These are phyloP conservation scores for Yamadazyma taylorii DNA, from an alignment of 1,139 yeast species.

Conservation along the genomic window DNA sequence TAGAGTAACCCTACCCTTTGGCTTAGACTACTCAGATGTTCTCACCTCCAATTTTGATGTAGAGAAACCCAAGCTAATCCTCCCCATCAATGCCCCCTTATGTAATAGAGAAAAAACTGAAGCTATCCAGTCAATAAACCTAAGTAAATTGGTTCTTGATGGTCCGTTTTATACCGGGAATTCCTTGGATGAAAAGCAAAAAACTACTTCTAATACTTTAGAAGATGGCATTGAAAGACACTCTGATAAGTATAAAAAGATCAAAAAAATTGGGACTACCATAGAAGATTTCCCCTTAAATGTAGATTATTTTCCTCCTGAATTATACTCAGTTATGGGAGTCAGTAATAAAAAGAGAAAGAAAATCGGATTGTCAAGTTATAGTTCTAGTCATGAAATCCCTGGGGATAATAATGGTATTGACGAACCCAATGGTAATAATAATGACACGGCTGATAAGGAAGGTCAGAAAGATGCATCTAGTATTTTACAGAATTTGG, in stretches of 20 bases:
- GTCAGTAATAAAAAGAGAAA: constrained; percentile 53
- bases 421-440: too few species aligned
- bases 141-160: constrained; percentile 58
- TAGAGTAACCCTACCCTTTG: constrained; percentile 58
- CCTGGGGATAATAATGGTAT: constrained; percentile 16
- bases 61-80: constrained; percentile 39
- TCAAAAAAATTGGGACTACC: constrained; percentile 72
- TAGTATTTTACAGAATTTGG: constrained; percentile 54
- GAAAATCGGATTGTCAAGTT: constrained; percentile 53
- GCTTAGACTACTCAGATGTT: constrained; percentile 65
- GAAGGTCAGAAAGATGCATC: constrained; percentile 1
- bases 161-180: constrained; percentile 81
- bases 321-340: constrained; percentile 75
- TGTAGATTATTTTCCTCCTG: constrained; percentile 72
- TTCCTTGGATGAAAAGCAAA: constrained; percentile 26
- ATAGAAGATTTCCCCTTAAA: constrained; percentile 83
- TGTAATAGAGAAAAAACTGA: constrained; percentile 55
- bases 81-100: constrained; percentile 72
- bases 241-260: constrained; percentile 71
- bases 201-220: constrained; percentile 16
- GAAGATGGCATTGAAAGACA: constrained; percentile 69
- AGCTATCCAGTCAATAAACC: constrained; percentile 63
- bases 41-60: constrained; percentile 28
- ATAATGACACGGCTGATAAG: too few species aligned
- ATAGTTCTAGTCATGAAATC: constrained; percentile 45